Evolutionary conservation across 495 filamentous ascomycete species (phyloP).

Genomic region (Aspergillus sclerotioniger): DNA sequence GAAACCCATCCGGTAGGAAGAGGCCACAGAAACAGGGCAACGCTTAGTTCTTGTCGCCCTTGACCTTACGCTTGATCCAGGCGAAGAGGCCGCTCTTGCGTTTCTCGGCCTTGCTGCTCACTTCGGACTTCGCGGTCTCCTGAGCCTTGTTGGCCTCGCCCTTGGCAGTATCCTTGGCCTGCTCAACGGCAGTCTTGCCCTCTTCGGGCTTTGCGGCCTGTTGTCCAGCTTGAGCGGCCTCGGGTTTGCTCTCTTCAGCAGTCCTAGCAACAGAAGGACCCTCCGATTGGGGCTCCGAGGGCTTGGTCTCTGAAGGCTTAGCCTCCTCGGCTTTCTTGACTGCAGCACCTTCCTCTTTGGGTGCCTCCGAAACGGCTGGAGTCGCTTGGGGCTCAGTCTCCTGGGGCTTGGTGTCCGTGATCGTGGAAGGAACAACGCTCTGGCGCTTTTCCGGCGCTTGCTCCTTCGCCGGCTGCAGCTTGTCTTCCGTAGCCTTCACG

Average conservation of each 20-base stretch:
- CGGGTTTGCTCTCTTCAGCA: slow-evolving; percentile 3
- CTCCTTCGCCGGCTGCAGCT: slow-evolving; percentile 1
- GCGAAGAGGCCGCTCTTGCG: slow-evolving; percentile 26
- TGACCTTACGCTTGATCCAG: slow-evolving; percentile 34
- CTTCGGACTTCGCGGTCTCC: slow-evolving; percentile 15
- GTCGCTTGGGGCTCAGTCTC: not conserved
- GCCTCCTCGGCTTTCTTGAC: slow-evolving; percentile 11
- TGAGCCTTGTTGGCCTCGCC: slow-evolving; percentile 15
- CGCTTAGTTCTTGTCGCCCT: slow-evolving; percentile 15
- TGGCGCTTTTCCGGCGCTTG: not conserved
- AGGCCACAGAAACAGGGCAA: not conserved
- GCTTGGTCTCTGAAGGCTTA: slow-evolving; percentile 3
- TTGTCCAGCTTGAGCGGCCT: slow-evolving; percentile 10
- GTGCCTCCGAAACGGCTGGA: not conserved
- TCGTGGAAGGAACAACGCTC: not conserved
- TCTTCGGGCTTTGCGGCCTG: slow-evolving; percentile 15
- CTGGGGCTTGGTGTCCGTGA: not conserved
- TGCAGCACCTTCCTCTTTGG: no score
- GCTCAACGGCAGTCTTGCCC: slow-evolving; percentile 11
- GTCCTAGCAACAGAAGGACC: not conserved
- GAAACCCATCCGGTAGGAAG: not conserved
- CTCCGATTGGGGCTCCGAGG: slow-evolving; percentile 4
- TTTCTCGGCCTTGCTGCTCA: slow-evolving; percentile 22
- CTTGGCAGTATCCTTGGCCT: slow-evolving; percentile 15
- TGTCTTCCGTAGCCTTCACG: not conserved